Base-by-base conservation (phyloP, 495 filamentous ascomycete species). In the Astrocystis sublimbata region DNA sequence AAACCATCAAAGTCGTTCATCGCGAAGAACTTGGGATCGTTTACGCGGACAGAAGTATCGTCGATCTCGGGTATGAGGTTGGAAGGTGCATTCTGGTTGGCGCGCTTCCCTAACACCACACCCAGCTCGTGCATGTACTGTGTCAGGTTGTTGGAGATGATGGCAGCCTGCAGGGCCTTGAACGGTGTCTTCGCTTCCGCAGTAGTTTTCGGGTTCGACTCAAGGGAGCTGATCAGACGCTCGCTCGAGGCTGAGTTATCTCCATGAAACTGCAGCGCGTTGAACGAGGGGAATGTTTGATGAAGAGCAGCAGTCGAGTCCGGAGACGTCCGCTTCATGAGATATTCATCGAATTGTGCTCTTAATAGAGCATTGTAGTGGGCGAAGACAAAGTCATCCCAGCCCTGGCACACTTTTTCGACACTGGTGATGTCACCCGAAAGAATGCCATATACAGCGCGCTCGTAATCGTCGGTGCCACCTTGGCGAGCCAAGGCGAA, bases 321-420 rank as follows among this genome's bases (percentile, higher is more conserved):
- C 15, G 79, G 71, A 15, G 79, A 67, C 42, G 76, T 81, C 58
- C 79, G 75, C 31, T 71, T 73, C 58, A 79, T 72, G 30, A 91
- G 65, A 70, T 85, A 89, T 3, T 66, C 64, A 60, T 91, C 89
- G 70, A 89, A 90, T 62, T 87, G 83, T 0, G 81, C 79, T 43
- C 91, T 79, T 15, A 98, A 79, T 28, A 93, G 76, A 8, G 89
- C 84, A 68, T 96, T 97, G 80, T 93, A 94, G 68, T 91, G 86
- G 7, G 88, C 89, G 68, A 93, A 98, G n/a, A 97, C 83, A 63
- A 88, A 85, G 72, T 98, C 94, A 62, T 98, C 92, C 88, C 90
- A 96, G 38, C 83, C 85, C 42, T 81, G 79, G 73, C 91, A 94
- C 13, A 93, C 85, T 63, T 84, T 84, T 68, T 89, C 82, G 10